A percentile compares a stretch with the other conserved stretches of the same genome.
phyloP scores from a whole-genome alignment of 495 filamentous ascomycete genomes.

The Evernia prunastri region DNA sequence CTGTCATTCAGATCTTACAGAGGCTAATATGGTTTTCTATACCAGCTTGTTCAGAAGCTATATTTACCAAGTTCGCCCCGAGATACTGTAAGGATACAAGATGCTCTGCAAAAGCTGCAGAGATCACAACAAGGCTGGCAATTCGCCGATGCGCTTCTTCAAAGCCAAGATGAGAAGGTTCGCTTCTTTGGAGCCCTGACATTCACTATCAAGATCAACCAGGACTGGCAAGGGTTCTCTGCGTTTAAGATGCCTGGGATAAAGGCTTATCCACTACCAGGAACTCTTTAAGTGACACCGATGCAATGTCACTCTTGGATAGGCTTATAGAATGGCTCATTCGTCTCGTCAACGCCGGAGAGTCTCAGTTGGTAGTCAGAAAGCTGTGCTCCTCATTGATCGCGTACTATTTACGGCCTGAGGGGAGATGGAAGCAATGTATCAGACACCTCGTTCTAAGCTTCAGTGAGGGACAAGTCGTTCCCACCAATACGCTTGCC shows the following conservation, averaged over 20 bases:
- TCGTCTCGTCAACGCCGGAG: conserved; percentile 48
- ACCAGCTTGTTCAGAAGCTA: conserved; percentile 56
- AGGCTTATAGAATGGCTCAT: conserved; percentile 65
- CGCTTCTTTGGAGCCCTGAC: conserved; percentile 93
- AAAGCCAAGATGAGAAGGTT: conserved; percentile 58
- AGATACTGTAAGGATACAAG: conserved; percentile 61
- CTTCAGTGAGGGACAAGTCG: conserved; percentile 46
- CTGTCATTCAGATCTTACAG: neutral
- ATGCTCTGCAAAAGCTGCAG: conserved; percentile 70
- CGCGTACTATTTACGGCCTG: conserved; percentile 69
- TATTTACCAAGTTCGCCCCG: conserved; percentile 62
- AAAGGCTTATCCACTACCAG: conserved; percentile 34
- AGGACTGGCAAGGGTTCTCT: conserved; percentile 54
- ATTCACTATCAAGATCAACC: conserved; percentile 86
- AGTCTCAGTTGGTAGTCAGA: conserved; percentile 59
- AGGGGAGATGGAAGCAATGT: conserved; percentile 59
- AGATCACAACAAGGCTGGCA: conserved; percentile 76
- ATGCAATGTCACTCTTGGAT: conserved; percentile 57
- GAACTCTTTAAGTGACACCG: conserved; percentile 53
- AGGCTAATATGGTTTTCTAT: neutral
- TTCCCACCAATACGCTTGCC: conserved; percentile 43
- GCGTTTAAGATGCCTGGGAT: neutral
- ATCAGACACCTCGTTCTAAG: conserved; percentile 62
- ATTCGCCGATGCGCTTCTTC: conserved; percentile 67
- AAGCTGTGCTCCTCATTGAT: conserved; percentile 82